Conservation (phyloP, 352 stramenopile species). For the Pythium insidiosum region DNA sequence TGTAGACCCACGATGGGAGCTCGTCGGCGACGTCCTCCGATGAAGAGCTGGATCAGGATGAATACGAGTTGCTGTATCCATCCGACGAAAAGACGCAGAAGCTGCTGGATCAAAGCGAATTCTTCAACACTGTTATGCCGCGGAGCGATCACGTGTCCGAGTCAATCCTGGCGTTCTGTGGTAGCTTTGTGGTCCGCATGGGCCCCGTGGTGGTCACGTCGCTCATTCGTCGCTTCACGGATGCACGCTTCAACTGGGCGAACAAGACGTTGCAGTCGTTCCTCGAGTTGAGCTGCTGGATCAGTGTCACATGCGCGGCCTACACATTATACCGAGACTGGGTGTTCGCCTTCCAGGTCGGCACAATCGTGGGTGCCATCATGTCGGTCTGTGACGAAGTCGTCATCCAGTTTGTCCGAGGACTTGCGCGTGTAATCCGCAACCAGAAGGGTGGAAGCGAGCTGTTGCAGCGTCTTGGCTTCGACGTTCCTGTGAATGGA, state of each 20-base stretch:
- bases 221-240: conserved; percentile 61
- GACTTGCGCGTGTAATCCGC: conserved; percentile 52
- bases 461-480: conserved; percentile 48
- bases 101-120: conserved; percentile 44
- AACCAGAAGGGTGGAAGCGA: conserved; percentile 55
- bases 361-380: conserved; percentile 63
- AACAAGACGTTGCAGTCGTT: conserved; percentile 83
- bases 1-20: not conserved
- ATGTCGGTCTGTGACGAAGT: conserved; percentile 81
- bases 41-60: conserved; percentile 15
- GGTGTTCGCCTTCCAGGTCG: conserved; percentile 54
- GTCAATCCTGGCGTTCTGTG: conserved; percentile 46
- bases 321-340: conserved; percentile 54
- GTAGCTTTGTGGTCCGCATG: conserved; percentile 50
- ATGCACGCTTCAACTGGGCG: conserved; percentile 69
- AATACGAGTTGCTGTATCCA: conserved; percentile 57
- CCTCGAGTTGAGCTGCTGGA: conserved; percentile 66
- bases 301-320: conserved; percentile 53
- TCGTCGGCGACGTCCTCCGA: conserved; percentile 13
- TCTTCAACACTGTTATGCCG: conserved; percentile 48
- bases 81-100: conserved; percentile 29
- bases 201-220: conserved; percentile 29
- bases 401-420: conserved; percentile 56
- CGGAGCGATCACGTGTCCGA: conserved; percentile 34
- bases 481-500: conserved; percentile 65